Percentiles rank a stretch among this genome's conserved stretches.
Conservation (phyloP, 345 rosid genomes). For the Trapa incisa region DNA sequence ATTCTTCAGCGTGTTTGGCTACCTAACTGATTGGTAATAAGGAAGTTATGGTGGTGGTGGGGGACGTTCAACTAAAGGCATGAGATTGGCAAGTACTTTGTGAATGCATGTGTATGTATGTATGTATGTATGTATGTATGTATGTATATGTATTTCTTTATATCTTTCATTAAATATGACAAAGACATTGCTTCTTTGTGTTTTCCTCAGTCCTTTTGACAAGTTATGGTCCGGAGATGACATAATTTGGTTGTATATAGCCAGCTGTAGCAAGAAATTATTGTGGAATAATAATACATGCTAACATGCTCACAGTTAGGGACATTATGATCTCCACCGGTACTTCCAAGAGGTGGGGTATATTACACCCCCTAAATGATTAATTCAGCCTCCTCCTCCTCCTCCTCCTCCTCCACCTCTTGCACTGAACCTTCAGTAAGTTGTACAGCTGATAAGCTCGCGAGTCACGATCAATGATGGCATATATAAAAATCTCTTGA, state of each 20-base stretch:
- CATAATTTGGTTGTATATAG: neutral
- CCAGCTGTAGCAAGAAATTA: slow-evolving; percentile 1
- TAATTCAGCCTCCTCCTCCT: neutral
- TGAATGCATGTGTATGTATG: no score
- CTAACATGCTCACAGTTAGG: neutral
- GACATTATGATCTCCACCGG: neutral
- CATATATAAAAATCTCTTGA: no score
- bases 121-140: no score
- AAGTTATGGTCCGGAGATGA: neutral
- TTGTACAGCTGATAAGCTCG: no score
- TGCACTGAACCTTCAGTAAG: no score
- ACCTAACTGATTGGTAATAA: no score
- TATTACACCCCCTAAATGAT: neutral
- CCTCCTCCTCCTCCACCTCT: no score
- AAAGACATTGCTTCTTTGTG: no score
- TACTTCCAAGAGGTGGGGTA: neutral
- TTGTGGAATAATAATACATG: neutral
- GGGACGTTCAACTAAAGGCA: neutral
- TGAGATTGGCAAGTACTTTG: neutral
- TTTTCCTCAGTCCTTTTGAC: neutral
- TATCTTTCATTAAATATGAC: no score
- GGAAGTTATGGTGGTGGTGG: neutral
- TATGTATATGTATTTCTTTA: no score
- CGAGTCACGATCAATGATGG: no score
- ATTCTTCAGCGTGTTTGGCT: no score